Conservation (phyloP, 2,329 filamentous ascomycete genomes). For the Sarocladiaceae sp. region DNA sequence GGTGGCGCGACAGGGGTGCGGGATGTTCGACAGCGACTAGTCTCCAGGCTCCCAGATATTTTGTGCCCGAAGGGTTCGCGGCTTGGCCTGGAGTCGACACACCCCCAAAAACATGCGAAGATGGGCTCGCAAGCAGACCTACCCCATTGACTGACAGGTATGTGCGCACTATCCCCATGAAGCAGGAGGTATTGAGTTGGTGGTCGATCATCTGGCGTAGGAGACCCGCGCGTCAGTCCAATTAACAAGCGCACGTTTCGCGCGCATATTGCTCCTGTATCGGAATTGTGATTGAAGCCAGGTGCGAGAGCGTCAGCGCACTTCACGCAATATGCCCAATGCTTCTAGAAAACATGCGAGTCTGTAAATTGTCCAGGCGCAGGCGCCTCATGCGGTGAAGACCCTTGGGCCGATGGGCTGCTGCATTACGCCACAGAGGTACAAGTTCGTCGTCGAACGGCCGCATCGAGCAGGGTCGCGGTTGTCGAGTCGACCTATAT, state of each 20-base stretch:
- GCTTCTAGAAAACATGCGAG: neutral
- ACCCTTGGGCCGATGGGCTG: too few species aligned
- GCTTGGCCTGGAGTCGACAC: neutral
- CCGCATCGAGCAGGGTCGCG: neutral
- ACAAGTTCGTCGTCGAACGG: neutral
- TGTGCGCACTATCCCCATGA: slow-evolving; percentile 4
- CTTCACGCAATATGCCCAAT: neutral
- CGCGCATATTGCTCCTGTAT: neutral
- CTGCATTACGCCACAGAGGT: neutral
- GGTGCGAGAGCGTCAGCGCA: neutral
- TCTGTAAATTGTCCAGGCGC: neutral
- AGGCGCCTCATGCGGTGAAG: too few species aligned
- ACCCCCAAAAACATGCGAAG: neutral
- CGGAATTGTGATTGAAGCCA: neutral
- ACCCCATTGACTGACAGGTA: slow-evolving; percentile 3
- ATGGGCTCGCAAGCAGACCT: neutral
- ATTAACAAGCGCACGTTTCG: neutral
- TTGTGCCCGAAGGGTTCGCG: neutral
- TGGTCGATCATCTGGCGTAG: slow-evolving; percentile 8
- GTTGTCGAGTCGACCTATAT: neutral
- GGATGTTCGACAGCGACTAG: slow-evolving; percentile 5
- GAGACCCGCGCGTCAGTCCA: neutral
- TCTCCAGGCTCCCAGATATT: slow-evolving; percentile 2
- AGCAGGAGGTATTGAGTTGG: slow-evolving; percentile 3
- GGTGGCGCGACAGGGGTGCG: slow-evolving; percentile 3